Evolutionary conservation across 371 early-diverging fungal species (phyloP).

Genomic region (Nematocida sp.): DNA sequence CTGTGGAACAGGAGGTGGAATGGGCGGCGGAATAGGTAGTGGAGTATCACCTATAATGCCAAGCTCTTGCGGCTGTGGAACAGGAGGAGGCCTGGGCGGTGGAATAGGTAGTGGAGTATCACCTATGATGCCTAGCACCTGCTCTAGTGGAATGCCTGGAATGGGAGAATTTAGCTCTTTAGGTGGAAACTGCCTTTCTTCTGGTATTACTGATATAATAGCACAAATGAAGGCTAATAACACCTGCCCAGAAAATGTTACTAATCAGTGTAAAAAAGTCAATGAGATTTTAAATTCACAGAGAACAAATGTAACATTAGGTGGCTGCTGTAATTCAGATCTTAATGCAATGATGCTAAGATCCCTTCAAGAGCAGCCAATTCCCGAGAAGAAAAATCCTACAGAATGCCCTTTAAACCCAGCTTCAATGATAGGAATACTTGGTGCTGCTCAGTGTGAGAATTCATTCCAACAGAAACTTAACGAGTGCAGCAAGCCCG

Average conservation of each 20-base stretch:
- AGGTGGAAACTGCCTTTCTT: neutral
- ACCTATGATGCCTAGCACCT: neutral
- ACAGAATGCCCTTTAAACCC: conserved; percentile 9
- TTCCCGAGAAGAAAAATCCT: neutral
- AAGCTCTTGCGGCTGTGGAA: neutral
- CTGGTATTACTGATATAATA: neutral
- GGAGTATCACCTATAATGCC: neutral
- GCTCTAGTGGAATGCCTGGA: neutral
- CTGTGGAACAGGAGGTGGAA: neutral
- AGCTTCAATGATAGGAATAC: neutral
- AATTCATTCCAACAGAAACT: neutral
- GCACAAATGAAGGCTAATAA: neutral
- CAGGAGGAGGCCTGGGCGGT: neutral
- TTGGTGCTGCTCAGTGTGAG: neutral
- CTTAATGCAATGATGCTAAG: conserved; percentile 18
- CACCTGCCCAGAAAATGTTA: neutral
- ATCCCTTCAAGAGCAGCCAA: neutral
- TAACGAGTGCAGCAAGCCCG: neutral
- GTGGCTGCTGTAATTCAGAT: neutral
- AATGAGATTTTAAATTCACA: neutral
- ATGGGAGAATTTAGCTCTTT: neutral
- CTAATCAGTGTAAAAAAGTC: neutral
- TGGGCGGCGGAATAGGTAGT: neutral
- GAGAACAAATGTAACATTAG: neutral
- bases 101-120: too few relatives aligned